Base-by-base conservation (phyloP, 2,329 filamentous ascomycete species). In the Xylaria sp. region DNA sequence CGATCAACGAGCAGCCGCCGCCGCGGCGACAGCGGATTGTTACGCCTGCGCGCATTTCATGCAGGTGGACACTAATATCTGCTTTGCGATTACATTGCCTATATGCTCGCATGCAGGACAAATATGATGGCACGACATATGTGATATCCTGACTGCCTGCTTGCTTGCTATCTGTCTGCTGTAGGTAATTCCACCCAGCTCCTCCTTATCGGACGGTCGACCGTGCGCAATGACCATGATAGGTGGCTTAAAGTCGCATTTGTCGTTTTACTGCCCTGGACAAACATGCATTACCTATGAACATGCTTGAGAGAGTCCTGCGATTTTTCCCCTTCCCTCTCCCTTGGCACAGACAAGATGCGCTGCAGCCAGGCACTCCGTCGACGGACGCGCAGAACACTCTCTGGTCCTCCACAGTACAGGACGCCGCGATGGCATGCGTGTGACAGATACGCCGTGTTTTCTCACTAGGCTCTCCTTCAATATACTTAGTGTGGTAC, bases 21-120 rank as follows among this genome's bases (percentile, higher is more conserved):
- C 58, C 3, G 65, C 65, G 59, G 54, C 58, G 62, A 57, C 46
- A 65, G 59, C 65, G 61, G 61, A 44, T 68, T 57, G 50, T 52
- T 10, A 61, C 50, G 54, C 68, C 39, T 65, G 62, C 52, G 28
- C 65, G 60, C 68, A 69, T 70, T 68, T 56, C 68, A 69, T 70
- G 58, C 69, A 65, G 62, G 12, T 44, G 25, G 39, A 55, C 52
- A 65, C 50, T 50, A 32, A 18, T 61, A 61, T 59, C 51, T 48
- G 6, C 57, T 37, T 32, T n/a, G 20, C 52, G 46, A 59, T 41
- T 60, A 41, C 34, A 25, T 46, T 52, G 28, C 50, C 48, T 63
- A 55, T 46, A 46, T n/a, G 50, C 59, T 63, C 58, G 59, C 67
- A 63, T 69, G 56, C 63, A 62, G 58, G 39, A 34, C 55, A 25